phyloP scores from a whole-genome alignment of 805 yeast genomes.

The Yarrowia hollandica region DNA sequence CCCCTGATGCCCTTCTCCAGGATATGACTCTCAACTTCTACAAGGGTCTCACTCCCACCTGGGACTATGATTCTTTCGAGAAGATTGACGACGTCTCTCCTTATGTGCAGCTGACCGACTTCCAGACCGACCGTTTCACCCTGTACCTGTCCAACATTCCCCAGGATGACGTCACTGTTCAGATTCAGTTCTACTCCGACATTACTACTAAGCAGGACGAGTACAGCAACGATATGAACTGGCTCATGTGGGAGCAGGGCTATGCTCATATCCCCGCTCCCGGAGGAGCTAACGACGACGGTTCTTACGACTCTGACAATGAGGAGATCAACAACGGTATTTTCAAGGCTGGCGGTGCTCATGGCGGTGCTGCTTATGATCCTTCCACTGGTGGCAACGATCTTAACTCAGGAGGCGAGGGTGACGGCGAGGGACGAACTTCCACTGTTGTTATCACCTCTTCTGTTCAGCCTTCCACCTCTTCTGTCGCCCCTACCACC shows the following conservation, averaged over 20 bases:
- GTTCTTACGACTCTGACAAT: not conserved
- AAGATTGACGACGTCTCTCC: not conserved
- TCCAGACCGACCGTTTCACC: not conserved
- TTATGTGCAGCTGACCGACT: not conserved
- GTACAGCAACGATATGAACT: slow-evolving; percentile 15
- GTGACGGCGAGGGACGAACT: slow-evolving; percentile 20
- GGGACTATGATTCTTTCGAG: not conserved
- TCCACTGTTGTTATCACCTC: not conserved
- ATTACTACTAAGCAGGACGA: not conserved
- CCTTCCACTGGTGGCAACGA: not conserved
- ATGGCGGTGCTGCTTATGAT: slow-evolving; percentile 1
- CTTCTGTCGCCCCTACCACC: not conserved
- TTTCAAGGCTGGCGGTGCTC: not conserved
- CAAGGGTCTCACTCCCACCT: not conserved
- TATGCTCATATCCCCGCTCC: not conserved
- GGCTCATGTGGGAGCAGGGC: slow-evolving; percentile 7
- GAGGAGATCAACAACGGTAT: not conserved
- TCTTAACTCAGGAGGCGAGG: slow-evolving; percentile 19
- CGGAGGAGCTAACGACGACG: not conserved
- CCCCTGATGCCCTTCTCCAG: not conserved
- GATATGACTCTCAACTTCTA: not conserved
- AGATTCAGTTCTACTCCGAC: slow-evolving; percentile 2
- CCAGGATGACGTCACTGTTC: slow-evolving; percentile 2
- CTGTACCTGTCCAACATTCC: not conserved
- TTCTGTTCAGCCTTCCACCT: slow-evolving; percentile 8